Base-by-base conservation (phyloP, 1,284 basidiomycete genomes). In the Ustilago shanxiensis region DNA sequence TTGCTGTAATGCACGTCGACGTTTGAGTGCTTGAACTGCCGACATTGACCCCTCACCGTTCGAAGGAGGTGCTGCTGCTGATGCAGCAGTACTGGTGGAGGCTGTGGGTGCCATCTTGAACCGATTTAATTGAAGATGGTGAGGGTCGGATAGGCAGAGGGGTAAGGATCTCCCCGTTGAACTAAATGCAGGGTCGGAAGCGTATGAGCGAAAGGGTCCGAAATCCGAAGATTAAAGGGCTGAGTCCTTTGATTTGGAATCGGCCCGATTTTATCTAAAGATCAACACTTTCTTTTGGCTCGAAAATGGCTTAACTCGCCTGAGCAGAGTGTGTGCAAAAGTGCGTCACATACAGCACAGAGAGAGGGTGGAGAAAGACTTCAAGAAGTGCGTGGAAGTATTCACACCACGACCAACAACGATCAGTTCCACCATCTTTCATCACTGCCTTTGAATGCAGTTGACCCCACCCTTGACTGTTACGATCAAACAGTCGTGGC, bases 21-120 rank as follows among this genome's bases (percentile, higher is more conserved):
- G 70, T 51, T 73, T 73, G 58, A 76, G 65, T 20, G 73, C 73
- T 37, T 76, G 64, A 0, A 76, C 73, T 9, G 73, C 73, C 4
- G 73, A 72, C 53, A 67, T 71, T 39, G 62, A 22, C 0, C 22
- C 60, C 0, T 56, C 56, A 14, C 51, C 37, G 22, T 45, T 41
- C 22, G 24, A 8, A 13, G 56, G 53, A 33, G 31, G 45, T 0
- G 54, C 20, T 7, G 31, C 31, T 33, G 7, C 31, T 7, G 31
- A 9, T 37, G 50, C 44, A 14, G 50, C 44, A 14, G 57, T 28
- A 33, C 60, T 56, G 3, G 56, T 55, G 7, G 70, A 72, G 20
- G 70, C 64, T 52, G 52, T 64, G 8, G 64, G 65, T 39, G 65
- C 41, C 70, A 72, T 72, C 24, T 11, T 55, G 16, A 22, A 28